Conservation (phyloP, 2,329 filamentous ascomycete genomes). For the Neofusicoccum ribis region DNA sequence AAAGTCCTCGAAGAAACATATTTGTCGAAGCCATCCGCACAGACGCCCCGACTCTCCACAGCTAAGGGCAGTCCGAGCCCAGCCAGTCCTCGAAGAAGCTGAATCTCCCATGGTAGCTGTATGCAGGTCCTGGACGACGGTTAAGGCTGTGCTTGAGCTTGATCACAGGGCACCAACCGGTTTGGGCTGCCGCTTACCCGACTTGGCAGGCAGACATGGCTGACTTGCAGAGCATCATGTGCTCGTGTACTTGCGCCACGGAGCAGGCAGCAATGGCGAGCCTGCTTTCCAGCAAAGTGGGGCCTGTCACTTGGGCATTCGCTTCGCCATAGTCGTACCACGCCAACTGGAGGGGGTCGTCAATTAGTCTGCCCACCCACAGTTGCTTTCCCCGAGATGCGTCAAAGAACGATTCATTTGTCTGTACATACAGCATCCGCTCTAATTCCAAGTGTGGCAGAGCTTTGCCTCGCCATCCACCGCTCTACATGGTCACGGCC, state of each 20-base stretch:
- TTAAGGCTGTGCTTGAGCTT: background rate
- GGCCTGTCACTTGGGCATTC: background rate
- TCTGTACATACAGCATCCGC: background rate
- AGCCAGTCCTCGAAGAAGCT: no score
- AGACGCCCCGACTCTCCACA: no score
- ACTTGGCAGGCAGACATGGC: background rate
- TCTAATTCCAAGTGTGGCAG: background rate
- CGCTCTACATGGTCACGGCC: slow-evolving; percentile 8
- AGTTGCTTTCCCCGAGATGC: no score
- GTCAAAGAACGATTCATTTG: background rate
- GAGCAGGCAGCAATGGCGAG: background rate
- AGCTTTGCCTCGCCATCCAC: background rate
- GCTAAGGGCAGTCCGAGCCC: no score
- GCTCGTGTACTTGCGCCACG: background rate
- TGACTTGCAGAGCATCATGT: background rate
- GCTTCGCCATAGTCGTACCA: background rate
- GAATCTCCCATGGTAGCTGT: no score
- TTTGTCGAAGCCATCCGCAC: no score
- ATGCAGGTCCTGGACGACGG: background rate
- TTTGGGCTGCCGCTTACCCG: background rate
- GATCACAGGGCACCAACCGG: background rate
- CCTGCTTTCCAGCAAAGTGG: background rate
- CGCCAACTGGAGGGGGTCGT: no score
- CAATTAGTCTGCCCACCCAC: no score
- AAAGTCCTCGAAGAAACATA: no score